A percentile compares a stretch with the other conserved stretches of the same genome.
Conservation (phyloP, 2,329 filamentous ascomycete species). For the Gnomoniopsis sp. region DNA sequence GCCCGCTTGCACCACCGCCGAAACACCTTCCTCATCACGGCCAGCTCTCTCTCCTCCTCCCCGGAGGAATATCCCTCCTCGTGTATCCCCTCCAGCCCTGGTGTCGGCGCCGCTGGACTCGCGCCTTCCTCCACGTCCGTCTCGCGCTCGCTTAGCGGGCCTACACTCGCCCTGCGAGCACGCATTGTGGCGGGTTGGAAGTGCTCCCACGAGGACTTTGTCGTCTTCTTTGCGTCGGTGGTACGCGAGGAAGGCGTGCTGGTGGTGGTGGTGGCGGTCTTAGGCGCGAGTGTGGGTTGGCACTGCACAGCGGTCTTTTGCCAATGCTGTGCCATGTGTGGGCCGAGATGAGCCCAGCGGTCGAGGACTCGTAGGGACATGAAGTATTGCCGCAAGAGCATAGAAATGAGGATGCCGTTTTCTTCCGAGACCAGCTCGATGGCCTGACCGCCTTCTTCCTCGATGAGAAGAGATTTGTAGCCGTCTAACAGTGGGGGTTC, state of each 20-base stretch:
- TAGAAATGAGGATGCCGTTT: slow-evolving; percentile 81
- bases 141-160: slow-evolving; percentile 36
- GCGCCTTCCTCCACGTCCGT: slow-evolving; percentile 28
- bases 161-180: slow-evolving; percentile 28
- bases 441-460: slow-evolving; percentile 70
- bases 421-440: slow-evolving; percentile 82
- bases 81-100: slow-evolving; percentile 24
- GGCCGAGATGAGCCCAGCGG: slow-evolving; percentile 71
- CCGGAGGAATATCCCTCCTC: slow-evolving; percentile 33
- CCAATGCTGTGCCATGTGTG: slow-evolving; percentile 64
- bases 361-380: slow-evolving; percentile 79
- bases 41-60: slow-evolving; percentile 49
- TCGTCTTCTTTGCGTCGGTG: background rate
- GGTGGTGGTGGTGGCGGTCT: background rate
- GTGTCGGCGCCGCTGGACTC: slow-evolving; percentile 17
- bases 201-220: slow-evolving; percentile 28
- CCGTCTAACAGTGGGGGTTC: slow-evolving; percentile 61
- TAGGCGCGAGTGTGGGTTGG: slow-evolving; percentile 18
- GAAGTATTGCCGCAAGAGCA: slow-evolving; percentile 87
- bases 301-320: slow-evolving; percentile 53
- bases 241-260: background rate
- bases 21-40: slow-evolving; percentile 66
- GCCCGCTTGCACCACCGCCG: slow-evolving; percentile 70
- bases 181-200: slow-evolving; percentile 35
- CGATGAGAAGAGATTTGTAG: slow-evolving; percentile 70